A percentile compares a stretch with the other conserved stretches of the same genome.
Evolutionary conservation across 805 yeast genomes (phyloP).

Genomic region (Candida boleticola): DNA sequence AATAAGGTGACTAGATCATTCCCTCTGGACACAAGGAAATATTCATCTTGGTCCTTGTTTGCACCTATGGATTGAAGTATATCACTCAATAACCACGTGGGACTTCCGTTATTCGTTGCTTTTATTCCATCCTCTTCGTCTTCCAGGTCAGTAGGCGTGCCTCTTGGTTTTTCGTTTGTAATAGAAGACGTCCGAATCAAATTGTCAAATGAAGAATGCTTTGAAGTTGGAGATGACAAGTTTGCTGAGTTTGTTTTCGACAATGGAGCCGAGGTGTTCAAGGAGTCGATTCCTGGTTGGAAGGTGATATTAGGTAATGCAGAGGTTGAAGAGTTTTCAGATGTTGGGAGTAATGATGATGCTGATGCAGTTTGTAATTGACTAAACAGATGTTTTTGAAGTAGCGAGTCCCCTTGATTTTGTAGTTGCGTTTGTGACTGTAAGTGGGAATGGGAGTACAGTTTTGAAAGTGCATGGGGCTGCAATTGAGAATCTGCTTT

Average conservation of each 20-base stretch:
- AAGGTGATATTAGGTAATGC: not conserved
- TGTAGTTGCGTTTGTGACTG: not conserved
- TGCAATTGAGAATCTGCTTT: not conserved
- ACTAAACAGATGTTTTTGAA: not conserved
- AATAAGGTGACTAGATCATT: constrained; percentile 63
- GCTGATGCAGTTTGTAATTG: constrained; percentile 1
- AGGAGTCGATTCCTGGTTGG: not conserved
- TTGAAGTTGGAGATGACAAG: not conserved
- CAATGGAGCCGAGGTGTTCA: not conserved
- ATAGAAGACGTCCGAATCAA: not conserved
- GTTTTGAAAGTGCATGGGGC: not conserved
- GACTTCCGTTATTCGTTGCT: constrained; percentile 9
- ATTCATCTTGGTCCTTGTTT: constrained; percentile 48
- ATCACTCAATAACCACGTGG: constrained; percentile 64
- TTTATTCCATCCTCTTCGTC: not conserved
- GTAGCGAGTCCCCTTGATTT: not conserved
- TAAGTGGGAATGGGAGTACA: not conserved
- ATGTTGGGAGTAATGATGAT: not conserved
- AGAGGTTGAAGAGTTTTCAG: not conserved
- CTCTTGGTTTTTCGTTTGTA: not conserved
- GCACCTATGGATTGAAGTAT: constrained; percentile 54
- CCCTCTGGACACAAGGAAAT: constrained; percentile 53
- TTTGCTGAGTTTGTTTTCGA: not conserved
- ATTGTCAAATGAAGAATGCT: not conserved
- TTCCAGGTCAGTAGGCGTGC: not conserved